A percentile compares a stretch with the other conserved stretches of the same genome.
Evolutionary conservation across 2,329 filamentous ascomycete species (phyloP).

Genomic region (Aspergillus spinulosporus): DNA sequence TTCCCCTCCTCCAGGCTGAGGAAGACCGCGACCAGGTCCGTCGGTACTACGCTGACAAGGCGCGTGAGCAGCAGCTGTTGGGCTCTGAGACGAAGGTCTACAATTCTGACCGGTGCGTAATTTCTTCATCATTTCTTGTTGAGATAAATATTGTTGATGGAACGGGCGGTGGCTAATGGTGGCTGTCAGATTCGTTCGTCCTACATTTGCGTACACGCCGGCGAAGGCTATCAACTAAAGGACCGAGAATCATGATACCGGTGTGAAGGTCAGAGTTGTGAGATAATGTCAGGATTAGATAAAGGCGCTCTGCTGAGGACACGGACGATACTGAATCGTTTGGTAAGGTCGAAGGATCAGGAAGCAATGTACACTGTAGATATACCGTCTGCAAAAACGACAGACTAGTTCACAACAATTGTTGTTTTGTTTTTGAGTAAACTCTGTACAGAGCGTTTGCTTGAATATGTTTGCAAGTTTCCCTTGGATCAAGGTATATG

Average conservation of each 20-base stretch:
- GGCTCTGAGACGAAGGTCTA: constrained; percentile 84
- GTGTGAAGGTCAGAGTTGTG: background rate
- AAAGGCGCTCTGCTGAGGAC: background rate
- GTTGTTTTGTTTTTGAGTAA: constrained; percentile 9
- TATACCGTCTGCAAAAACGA: constrained; percentile 32
- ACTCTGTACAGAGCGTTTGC: background rate
- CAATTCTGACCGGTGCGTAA: constrained; percentile 76
- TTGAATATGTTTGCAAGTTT: background rate
- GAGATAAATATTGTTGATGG: background rate
- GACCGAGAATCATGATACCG: background rate
- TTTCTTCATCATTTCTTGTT: background rate
- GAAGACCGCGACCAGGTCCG: constrained; percentile 94
- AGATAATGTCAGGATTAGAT: constrained; percentile 4
- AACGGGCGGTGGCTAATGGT: background rate
- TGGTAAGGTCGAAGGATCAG: background rate
- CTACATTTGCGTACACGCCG: constrained; percentile 76
- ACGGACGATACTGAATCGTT: background rate
- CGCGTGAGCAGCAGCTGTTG: constrained; percentile 84
- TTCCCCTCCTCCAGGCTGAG: constrained; percentile 90
- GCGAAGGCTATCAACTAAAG: constrained; percentile 59
- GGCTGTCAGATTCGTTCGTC: constrained; percentile 70
- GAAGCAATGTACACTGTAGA: constrained; percentile 33
- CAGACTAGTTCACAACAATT: constrained; percentile 29
- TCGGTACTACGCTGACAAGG: constrained; percentile 80
- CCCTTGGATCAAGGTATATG: background rate